phyloP scores from a whole-genome alignment of 2,329 filamentous ascomycete genomes.

The Chrysoporthe deuterocubensis region DNA sequence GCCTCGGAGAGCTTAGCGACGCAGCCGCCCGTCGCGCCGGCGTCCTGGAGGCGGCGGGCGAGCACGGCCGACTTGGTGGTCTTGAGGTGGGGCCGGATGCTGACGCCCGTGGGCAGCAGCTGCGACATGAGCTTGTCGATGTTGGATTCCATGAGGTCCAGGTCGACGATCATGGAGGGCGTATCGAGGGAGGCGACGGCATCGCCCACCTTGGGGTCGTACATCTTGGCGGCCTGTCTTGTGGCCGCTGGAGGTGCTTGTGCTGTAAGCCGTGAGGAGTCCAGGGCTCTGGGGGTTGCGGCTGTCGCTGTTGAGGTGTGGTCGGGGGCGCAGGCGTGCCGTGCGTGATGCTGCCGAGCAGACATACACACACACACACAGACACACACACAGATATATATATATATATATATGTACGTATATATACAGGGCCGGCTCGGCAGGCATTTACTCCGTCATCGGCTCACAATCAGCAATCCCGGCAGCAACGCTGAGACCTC shows the following conservation, averaged over 20 bases:
- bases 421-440: neutral
- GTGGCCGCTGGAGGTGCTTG: neutral
- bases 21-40: constrained; percentile 54
- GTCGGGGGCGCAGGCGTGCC: no score
- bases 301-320: no score
- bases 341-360: neutral
- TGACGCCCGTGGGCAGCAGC: constrained; percentile 49
- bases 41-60: constrained; percentile 47
- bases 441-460: constrained; percentile 18
- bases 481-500: constrained; percentile 1
- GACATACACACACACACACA: neutral
- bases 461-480: constrained; percentile 7
- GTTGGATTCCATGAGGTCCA: constrained; percentile 56
- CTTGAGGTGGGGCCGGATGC: constrained; percentile 56
- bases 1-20: constrained; percentile 56
- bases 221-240: constrained; percentile 29
- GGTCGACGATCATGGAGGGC: constrained; percentile 59
- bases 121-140: constrained; percentile 50
- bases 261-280: neutral
- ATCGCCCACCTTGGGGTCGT: constrained; percentile 48
- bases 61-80: constrained; percentile 55
- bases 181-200: constrained; percentile 52
- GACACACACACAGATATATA: no score
- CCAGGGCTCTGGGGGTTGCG: neutral
- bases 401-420: no score